Percentiles rank a stretch among this genome's conserved stretches.
phyloP scores from a whole-genome alignment of 148 eudicot species.

The Arctostaphylos glauca region DNA sequence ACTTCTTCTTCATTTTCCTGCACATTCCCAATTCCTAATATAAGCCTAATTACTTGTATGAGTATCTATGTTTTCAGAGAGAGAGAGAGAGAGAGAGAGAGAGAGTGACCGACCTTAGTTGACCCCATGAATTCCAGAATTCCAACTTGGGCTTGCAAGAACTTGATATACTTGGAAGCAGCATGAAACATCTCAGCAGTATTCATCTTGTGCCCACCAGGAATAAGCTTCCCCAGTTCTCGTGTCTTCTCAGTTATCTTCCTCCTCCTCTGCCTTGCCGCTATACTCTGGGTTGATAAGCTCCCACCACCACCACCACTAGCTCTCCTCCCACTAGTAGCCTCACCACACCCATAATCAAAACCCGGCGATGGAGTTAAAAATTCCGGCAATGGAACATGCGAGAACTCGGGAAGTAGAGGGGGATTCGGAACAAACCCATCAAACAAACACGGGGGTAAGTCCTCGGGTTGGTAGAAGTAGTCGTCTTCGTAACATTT shows the following conservation, averaged over 20 bases:
- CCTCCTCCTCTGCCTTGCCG: conserved; percentile 77
- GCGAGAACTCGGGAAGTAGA: not conserved
- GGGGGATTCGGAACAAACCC: conserved; percentile 4
- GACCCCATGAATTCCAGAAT: conserved; percentile 43
- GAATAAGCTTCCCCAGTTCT: conserved; percentile 76
- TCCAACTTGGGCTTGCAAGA: conserved; percentile 63
- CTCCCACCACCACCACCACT: conserved; percentile 10
- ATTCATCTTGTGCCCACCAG: conserved; percentile 71
- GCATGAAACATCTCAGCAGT: conserved; percentile 82
- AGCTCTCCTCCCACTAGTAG: conserved; percentile 1
- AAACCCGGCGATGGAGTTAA: not conserved
- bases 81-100: not conserved
- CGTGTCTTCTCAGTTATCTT: conserved; percentile 71
- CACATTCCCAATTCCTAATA: conserved; percentile 8
- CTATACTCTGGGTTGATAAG: conserved; percentile 55
- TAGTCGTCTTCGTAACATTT: conserved; percentile 4
- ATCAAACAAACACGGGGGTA: not conserved
- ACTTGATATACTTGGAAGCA: conserved; percentile 62
- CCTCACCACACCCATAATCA: not conserved
- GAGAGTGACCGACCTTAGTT: not conserved
- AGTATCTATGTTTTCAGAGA: no score
- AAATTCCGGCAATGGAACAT: not conserved
- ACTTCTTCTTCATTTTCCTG: conserved; percentile 19
- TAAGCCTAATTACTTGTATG: no score
- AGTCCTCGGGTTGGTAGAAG: not conserved